Conservation (phyloP, 768 basidiomycete species). For the Candolleomyces aberdarensis region DNA sequence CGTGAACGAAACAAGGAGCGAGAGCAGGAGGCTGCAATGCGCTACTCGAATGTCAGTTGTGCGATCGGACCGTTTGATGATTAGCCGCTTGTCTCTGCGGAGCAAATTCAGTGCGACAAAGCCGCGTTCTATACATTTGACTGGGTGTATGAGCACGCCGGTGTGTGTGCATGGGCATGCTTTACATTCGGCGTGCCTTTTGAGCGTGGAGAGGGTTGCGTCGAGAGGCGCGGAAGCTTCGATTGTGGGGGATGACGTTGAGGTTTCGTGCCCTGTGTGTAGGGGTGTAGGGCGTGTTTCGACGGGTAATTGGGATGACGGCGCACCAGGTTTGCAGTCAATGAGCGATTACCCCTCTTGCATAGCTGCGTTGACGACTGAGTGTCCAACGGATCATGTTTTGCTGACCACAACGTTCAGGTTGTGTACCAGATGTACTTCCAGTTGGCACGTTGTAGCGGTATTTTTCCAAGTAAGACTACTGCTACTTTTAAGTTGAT, state of each 20-base stretch:
- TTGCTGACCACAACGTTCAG: no score
- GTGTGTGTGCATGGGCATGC: conserved; percentile 62
- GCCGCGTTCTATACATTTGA: conserved; percentile 37
- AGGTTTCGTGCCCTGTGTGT: conserved; percentile 77
- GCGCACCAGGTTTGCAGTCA: conserved; percentile 25
- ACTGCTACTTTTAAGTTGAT: no score
- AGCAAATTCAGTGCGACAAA: conserved; percentile 25
- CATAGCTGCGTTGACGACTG: not conserved
- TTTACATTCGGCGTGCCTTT: conserved; percentile 74
- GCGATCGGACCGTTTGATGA: conserved; percentile 75
- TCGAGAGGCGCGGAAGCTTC: conserved; percentile 52
- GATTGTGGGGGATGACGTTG: conserved; percentile 41
- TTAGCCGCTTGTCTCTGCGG: conserved; percentile 45
- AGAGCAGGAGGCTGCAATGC: conserved; percentile 68
- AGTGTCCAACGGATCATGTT: no score
- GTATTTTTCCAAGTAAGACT: no score
- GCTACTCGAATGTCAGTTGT: conserved; percentile 72
- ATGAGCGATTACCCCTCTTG: not conserved
- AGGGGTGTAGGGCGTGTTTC: conserved; percentile 58
- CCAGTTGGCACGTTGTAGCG: no score
- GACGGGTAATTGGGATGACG: conserved; percentile 58
- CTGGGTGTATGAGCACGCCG: conserved; percentile 15
- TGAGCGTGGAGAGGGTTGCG: conserved; percentile 62
- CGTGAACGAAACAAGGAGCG: conserved; percentile 69
- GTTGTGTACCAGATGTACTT: no score